Evolutionary conservation across 2,329 filamentous ascomycete genomes (phyloP).

Genomic region (Phoma herbarum): DNA sequence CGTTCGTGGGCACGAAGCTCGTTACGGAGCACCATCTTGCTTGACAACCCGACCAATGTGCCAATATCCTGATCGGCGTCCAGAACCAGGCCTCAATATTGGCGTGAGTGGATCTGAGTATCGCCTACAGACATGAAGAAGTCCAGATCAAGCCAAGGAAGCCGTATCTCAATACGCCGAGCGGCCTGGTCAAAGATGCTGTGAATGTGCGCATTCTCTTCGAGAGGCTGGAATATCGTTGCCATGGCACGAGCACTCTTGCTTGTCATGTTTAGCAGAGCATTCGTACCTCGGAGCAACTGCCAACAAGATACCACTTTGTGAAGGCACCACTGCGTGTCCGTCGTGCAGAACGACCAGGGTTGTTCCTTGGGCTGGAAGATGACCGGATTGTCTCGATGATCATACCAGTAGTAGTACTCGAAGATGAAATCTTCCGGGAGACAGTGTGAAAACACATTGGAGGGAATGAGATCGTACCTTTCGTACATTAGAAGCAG

Average conservation of each 20-base stretch:
- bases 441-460: too few species aligned
- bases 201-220: conserved; percentile 31
- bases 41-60: conserved; percentile 36
- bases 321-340: too few species aligned
- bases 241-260: conserved; percentile 16
- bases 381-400: too few species aligned
- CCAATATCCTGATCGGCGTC: conserved; percentile 36
- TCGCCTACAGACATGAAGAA: conserved; percentile 18
- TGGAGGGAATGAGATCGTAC: too few species aligned
- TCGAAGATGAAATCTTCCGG: too few species aligned
- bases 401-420: too few species aligned
- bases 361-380: too few species aligned
- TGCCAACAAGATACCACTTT: too few species aligned
- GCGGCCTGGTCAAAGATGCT: too few species aligned
- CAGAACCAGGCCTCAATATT: conserved; percentile 29
- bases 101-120: not conserved
- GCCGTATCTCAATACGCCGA: conserved; percentile 32
- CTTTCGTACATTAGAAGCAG: too few species aligned
- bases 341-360: too few species aligned
- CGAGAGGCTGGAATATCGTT: conserved; percentile 28
- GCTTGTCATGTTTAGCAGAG: not conserved
- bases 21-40: conserved; percentile 33
- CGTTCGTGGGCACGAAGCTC: too few species aligned
- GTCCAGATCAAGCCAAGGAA: conserved; percentile 25
- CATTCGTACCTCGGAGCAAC: not conserved